phyloP scores from a whole-genome alignment of 148 eudicot species.

The Euryodendron excelsum region DNA sequence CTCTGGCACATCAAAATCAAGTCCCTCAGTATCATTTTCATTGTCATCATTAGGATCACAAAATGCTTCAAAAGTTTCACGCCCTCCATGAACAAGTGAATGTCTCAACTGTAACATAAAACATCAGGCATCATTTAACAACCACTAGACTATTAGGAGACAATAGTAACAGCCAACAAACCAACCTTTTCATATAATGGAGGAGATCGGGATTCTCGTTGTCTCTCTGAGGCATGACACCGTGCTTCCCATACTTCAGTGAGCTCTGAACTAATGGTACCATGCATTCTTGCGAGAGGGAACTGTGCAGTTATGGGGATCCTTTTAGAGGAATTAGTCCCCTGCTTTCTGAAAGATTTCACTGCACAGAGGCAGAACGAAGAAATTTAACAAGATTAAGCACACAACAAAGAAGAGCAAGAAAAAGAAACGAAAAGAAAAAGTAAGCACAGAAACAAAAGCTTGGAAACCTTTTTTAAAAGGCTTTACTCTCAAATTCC shows the following conservation, averaged over 20 bases:
- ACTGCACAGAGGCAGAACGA: slow-evolving; percentile 44
- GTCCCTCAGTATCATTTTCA: slow-evolving; percentile 44
- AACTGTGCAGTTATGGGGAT: slow-evolving; percentile 41
- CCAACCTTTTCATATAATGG: slow-evolving; percentile 49
- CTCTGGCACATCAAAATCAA: slow-evolving; percentile 73
- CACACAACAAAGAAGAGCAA: slow-evolving; percentile 1
- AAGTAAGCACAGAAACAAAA: slow-evolving; percentile 1
- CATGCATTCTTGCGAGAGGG: slow-evolving; percentile 71
- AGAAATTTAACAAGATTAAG: slow-evolving; percentile 6
- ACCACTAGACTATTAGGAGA: neutral
- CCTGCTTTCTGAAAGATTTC: slow-evolving; percentile 41
- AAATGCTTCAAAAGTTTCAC: slow-evolving; percentile 32
- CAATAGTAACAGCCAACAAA: slow-evolving; percentile 12
- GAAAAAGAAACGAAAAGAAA: slow-evolving; percentile 2
- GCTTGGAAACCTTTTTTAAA: slow-evolving; percentile 61
- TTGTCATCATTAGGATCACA: slow-evolving; percentile 35
- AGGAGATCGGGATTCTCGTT: slow-evolving; percentile 42
- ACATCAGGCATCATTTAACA: slow-evolving; percentile 21
- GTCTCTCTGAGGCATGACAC: slow-evolving; percentile 22
- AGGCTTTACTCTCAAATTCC: slow-evolving; percentile 79
- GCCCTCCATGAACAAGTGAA: slow-evolving; percentile 56
- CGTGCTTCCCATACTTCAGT: slow-evolving; percentile 58
- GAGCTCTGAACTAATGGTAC: slow-evolving; percentile 61
- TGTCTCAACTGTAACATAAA: slow-evolving; percentile 64
- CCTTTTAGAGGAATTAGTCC: slow-evolving; percentile 25